Evolutionary conservation across 73 alveolate genomes (phyloP).

Genomic region (Uronychia setigera): DNA sequence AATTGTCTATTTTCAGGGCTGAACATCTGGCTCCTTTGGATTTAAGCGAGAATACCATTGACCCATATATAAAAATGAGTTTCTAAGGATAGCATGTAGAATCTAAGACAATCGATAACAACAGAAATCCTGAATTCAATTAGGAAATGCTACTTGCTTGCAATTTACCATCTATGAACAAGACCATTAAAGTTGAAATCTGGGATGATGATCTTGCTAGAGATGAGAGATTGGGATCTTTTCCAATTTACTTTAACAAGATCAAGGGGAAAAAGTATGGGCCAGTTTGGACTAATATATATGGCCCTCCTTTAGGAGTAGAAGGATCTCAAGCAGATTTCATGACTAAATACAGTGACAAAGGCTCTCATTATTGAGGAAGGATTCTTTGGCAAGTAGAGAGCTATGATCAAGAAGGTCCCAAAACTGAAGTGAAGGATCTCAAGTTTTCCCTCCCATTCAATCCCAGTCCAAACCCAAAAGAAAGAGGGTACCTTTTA

Average conservation of each 20-base stretch:
- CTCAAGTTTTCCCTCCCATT: constrained; percentile 63
- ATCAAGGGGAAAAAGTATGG: constrained; percentile 44
- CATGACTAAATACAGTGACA: constrained; percentile 75
- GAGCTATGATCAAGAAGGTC: constrained; percentile 63
- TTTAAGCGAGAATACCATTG: constrained; percentile 55
- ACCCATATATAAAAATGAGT: constrained; percentile 73
- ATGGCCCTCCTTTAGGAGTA: constrained; percentile 80
- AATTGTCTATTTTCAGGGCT: constrained; percentile 57
- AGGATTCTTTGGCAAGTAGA: constrained; percentile 58
- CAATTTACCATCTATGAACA: constrained; percentile 52
- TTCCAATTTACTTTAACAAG: constrained; percentile 29
- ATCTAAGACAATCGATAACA: constrained; percentile 18
- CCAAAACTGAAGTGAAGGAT: constrained; percentile 61
- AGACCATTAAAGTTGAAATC: constrained; percentile 41
- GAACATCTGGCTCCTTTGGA: constrained; percentile 79
- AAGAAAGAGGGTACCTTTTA: constrained; percentile 57
- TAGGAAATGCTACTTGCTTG: constrained; percentile 37
- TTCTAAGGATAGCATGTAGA: constrained; percentile 48
- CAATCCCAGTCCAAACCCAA: constrained; percentile 73
- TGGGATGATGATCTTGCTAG: constrained; percentile 57
- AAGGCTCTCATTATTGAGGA: constrained; percentile 83
- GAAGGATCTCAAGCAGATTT: constrained; percentile 71
- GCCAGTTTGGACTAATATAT: constrained; percentile 78
- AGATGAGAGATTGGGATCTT: constrained; percentile 59
- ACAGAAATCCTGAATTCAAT: constrained; percentile 58